Conservation (phyloP, 129 eudicot genomes). For the Flaveria bidentis region DNA sequence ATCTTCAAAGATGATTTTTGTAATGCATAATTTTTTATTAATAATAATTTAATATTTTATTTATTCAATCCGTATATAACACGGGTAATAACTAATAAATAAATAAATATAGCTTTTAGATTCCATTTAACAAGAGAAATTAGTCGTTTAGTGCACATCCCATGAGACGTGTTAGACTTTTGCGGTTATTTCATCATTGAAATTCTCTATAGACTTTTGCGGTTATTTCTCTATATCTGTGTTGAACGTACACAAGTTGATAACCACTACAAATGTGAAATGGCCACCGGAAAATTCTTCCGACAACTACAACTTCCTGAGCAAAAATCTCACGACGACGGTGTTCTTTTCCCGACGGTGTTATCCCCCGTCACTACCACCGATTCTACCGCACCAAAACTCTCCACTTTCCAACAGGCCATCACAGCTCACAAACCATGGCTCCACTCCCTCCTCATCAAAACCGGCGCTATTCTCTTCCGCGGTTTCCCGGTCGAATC, state of each 20-base stretch:
- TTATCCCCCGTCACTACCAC: slow-evolving; percentile 40
- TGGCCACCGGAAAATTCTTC: slow-evolving; percentile 40
- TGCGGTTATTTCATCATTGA: background rate
- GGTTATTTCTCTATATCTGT: too few relatives aligned
- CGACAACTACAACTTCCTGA: slow-evolving; percentile 37
- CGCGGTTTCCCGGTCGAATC: slow-evolving; percentile 51
- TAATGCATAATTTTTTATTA: too few relatives aligned
- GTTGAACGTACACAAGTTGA: background rate
- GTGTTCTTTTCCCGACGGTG: slow-evolving; percentile 49
- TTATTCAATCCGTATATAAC: too few relatives aligned
- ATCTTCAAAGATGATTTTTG: too few relatives aligned
- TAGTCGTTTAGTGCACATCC: too few relatives aligned
- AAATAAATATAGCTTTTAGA: too few relatives aligned
- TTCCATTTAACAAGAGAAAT: too few relatives aligned
- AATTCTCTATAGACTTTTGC: too few relatives aligned
- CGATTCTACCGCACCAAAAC: background rate
- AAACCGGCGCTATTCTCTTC: slow-evolving; percentile 63
- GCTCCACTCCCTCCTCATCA: slow-evolving; percentile 51
- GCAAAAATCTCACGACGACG: slow-evolving; percentile 39
- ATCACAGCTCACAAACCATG: slow-evolving; percentile 51
- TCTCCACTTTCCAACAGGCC: slow-evolving; percentile 30
- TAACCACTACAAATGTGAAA: slow-evolving; percentile 19
- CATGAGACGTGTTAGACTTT: background rate
- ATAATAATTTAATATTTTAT: too few relatives aligned
- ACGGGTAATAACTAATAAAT: too few relatives aligned